Evolutionary conservation across 2,329 filamentous ascomycete species (phyloP), one percentile per base, ranked within the genome.

Genomic region (Beauveria medogensis): DNA sequence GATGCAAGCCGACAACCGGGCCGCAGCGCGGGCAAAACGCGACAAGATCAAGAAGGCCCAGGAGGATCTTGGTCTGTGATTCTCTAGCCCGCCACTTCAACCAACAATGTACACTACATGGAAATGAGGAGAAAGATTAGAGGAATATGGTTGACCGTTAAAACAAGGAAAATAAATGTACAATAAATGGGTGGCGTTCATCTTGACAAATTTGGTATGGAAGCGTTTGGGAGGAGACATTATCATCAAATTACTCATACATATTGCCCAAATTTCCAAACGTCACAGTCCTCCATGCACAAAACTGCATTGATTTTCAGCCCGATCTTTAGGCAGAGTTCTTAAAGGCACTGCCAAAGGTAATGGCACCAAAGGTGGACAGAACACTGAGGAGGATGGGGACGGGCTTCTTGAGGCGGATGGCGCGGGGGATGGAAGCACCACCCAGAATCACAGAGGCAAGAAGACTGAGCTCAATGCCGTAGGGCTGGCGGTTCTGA

Each of bases 371-470:
- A 72, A 90, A 91, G 10, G 86, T 78, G 16, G 93, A 91, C 69
- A 97, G 71, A 53, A 92, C 70, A 70, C 90, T 93, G 70, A 99
- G 77, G 12, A 87, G 84, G 60, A 89, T 80, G 1, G 94, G 93
- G 57, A 99, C 83, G 0, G 91, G 90, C 82, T 97, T 99, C 67
- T 82, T 80, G 47, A 87, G 83, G 73, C 86, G 90, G 69, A 99
- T 86, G 5, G 92, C 94, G 57, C 94, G 83, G 14, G 94, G 94
- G 63, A 97, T 87, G 2, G 90, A 89, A 47, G 89, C 89, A 22
- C 91, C 92, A 47, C 82, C 93, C 41, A 99, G 82, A 28, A 97
- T 77, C n/a, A 91, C 69, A 0, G 91, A 96, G 5, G 94, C 94
- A 48, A 97, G 80, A 10, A 99, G 82, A n/a, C 89, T 90, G 48